Conservation (phyloP, 2,329 filamentous ascomycete genomes). For the Monosporascus sp. region DNA sequence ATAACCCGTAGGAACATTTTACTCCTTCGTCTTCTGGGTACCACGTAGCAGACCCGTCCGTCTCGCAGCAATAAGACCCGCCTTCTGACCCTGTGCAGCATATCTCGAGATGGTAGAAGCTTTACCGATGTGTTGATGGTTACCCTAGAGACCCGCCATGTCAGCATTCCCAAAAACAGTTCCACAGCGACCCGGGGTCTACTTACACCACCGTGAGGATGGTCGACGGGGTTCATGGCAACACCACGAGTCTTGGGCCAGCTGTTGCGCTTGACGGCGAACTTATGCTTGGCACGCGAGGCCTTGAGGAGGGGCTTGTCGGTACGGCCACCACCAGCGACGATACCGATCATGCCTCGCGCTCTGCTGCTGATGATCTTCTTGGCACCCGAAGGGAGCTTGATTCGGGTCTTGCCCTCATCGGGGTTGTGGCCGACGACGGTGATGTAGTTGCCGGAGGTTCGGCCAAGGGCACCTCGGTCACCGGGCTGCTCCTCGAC, state of each 20-base stretch:
- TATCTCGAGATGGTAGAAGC: constrained; percentile 98
- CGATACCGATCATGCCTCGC: constrained; percentile 99
- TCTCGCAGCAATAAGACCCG: constrained; percentile 99
- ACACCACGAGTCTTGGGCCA: constrained; percentile 99
- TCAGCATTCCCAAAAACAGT: constrained; percentile 33
- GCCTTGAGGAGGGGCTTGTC: constrained; percentile 99
- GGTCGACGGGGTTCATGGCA: constrained; percentile 99
- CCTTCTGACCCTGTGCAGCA: constrained; percentile 98
- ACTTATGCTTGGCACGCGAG: constrained; percentile 99
- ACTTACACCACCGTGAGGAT: constrained; percentile 88
- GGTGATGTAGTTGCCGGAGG: constrained; percentile 99
- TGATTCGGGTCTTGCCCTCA: constrained; percentile 99
- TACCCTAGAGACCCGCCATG: constrained; percentile 58
- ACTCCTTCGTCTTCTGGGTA: constrained; percentile 99
- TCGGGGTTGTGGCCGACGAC: constrained; percentile 97
- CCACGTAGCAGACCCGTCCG: constrained; percentile 99
- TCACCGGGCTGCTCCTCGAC: constrained; percentile 99
- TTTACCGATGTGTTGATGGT: constrained; percentile 99
- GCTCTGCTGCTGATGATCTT: constrained; percentile 91
- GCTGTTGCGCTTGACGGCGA: constrained; percentile 99
- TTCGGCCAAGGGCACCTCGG: constrained; percentile 92
- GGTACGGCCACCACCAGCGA: constrained; percentile 98
- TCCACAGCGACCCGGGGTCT: constrained; percentile 3
- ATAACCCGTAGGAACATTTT: constrained; percentile 39
- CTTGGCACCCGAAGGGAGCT: constrained; percentile 98